phyloP scores from a whole-genome alignment of 139 green algal genomes.

The Chlamydomonas sphaeroides region DNA sequence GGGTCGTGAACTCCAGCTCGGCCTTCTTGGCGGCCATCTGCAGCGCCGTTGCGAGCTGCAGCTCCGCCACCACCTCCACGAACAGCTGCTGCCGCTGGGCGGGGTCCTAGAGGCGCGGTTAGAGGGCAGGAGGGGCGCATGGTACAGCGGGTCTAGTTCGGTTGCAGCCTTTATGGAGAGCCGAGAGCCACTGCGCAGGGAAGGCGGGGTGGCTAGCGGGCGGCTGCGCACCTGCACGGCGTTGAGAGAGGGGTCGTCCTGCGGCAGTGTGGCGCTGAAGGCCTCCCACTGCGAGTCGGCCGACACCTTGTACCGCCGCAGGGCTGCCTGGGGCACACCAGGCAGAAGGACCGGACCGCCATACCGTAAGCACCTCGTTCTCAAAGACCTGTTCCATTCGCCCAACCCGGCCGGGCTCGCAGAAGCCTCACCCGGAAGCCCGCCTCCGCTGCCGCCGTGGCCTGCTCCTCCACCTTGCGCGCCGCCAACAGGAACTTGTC shows the following conservation, averaged over 20 bases:
- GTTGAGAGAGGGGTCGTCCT: not conserved
- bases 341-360: no score
- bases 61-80: conserved; percentile 35
- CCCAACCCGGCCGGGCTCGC: no score
- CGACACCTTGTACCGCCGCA: conserved; percentile 16
- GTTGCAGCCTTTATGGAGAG: no score
- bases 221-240: no score
- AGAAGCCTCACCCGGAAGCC: conserved; percentile 7
- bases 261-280: not conserved
- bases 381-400: no score
- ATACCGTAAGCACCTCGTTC: no score
- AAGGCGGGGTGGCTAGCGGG: no score
- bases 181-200: no score
- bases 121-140: no score
- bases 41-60: conserved; percentile 38
- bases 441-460: conserved; percentile 17
- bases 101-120: conserved; percentile 2
- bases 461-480: conserved; percentile 33
- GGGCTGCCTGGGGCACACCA: conserved; percentile 5
- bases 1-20: conserved; percentile 18
- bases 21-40: conserved; percentile 18
- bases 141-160: no score
- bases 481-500: not conserved
- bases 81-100: conserved; percentile 33
- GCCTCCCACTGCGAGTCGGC: conserved; percentile 15